Evolutionary conservation across 2,329 filamentous ascomycete species (phyloP), one percentile per base, ranked within the genome.

Genomic region (Ophioceras dolichostomum): DNA sequence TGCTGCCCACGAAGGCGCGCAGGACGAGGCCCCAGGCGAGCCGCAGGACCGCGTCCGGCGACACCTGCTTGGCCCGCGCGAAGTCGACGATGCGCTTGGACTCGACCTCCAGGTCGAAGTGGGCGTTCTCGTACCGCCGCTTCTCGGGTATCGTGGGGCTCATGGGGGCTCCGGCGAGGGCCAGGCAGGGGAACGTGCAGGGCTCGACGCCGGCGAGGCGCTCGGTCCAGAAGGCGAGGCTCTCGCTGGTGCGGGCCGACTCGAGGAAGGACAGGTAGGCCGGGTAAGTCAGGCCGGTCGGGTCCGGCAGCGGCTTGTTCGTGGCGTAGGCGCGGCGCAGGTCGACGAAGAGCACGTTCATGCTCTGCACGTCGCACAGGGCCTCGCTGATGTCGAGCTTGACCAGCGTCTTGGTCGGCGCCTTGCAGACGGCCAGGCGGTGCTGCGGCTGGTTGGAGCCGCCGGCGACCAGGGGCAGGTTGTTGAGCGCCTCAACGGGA

Each of bases 21-120:
- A 77, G 55, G 0, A 76, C 59, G 16, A 79, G 55, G 0, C 64
- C 70, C 74, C 74, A 79, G 0, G 73, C 72, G n/a, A 74, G 61
- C 18, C 70, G 65, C 4, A 79, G 57, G 4, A 76, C 56, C 0
- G 68, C 64, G 0, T 68, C 61, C 0, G 67, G 52, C 0, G 64
- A 64, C 3, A 72, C 56, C 8, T 56, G 52, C 29, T 59, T 53
- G 5, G 51, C 54, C 7, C 42, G 57, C 32, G 58, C 57, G 32
- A 73, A 73, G 8, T 61, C 56, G 9, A 65, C 58, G 2, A 72
- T 45, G 3, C 59, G 54, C 20, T 58, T 48, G 4, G 50, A 55
- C 0, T 57, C 51, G 12, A 69, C 54, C 8, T 63, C 58, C 4
- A 68, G 46, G 7, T 64, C 54, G 13, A 65, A 54, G 5, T 58